Evolutionary conservation across 345 rosid species (phyloP), one percentile per base, ranked within the genome.

Genomic region (Pistacia atlantica): DNA sequence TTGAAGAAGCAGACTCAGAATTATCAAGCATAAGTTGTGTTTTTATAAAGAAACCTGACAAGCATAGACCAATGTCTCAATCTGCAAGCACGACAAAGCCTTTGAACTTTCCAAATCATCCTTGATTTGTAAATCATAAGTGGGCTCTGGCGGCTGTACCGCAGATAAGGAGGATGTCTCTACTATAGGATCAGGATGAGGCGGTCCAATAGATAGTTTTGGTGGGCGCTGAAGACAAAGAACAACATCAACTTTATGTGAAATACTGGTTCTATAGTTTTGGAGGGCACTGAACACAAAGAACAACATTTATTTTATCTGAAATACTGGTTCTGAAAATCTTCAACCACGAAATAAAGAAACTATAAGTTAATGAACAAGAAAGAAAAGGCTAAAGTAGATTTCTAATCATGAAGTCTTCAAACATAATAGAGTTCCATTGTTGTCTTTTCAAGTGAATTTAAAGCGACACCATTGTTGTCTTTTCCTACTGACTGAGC

Each of bases 81-180:
- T 92, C 93, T 95, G 99, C 92, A 95, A 89, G 86, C 97, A 95
- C 54, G 99, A 95, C 88, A 95, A 86, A 74, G 92, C 85, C 79
- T 81, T 86, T 72, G 95, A 81, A 46, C 76, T 84, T 84, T 95
- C 98, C 78, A 95, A 81, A 42, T 90, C 88, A 78, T 92, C 95
- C 84, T 83, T 89, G 71, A 85, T 90, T 87, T 83, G 89, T 72
- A 92, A 85, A 80, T 89, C 86, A 80, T 95, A 95, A 69, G 93
- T 87, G 12, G 98, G 98, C 78, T 92, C 98, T 37, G 99, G 99
- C 0, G 99, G 99, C 82, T 95, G 97, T 72, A 95, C 88, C 46
- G 99, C 99, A 77, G 99, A 95, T 72, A 95, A 86, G 14, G 97
- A 95, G 67, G 99, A 93, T 65, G 97, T 95, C 86, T 95, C 99